These are phyloP conservation scores for Lunularia cruciata DNA, from an alignment of 225 moss, liverwort and hornwort genomes.

Conservation along the genomic window DNA sequence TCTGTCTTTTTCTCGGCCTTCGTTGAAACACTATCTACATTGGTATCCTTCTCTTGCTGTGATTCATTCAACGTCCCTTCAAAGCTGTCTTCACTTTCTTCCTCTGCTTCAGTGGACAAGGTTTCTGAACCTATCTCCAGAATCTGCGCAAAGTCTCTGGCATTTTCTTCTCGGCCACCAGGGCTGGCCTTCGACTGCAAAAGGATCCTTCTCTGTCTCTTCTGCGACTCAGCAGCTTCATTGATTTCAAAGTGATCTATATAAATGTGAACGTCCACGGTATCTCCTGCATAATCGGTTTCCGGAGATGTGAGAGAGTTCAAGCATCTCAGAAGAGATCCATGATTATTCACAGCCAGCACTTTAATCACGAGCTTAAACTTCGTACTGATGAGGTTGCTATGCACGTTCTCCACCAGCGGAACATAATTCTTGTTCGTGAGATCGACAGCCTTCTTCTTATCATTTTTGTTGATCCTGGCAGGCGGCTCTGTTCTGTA, in stretches of 20 bases:
- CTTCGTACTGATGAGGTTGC: constrained; percentile 64
- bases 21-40: background rate
- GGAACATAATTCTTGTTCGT: constrained; percentile 39
- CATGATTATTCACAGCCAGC: constrained; percentile 64
- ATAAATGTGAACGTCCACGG: constrained; percentile 76
- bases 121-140: background rate
- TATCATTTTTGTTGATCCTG: constrained; percentile 19
- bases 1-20: background rate
- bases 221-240: constrained; percentile 19
- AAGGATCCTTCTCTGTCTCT: constrained; percentile 8
- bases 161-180: background rate
- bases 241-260: constrained; percentile 72
- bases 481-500: background rate
- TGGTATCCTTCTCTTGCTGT: constrained; percentile 1
- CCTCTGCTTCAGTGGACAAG: background rate
- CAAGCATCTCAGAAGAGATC: constrained; percentile 70
- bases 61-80: too few species aligned
- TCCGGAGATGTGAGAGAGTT: constrained; percentile 51
- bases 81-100: background rate
- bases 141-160: background rate
- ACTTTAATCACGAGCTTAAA: constrained; percentile 90
- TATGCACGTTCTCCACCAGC: constrained; percentile 60
- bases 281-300: constrained; percentile 83
- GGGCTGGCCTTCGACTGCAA: background rate
- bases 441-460: constrained; percentile 28